Evolutionary conservation across 225 moss, liverwort and hornwort genomes (phyloP).

Genomic region (Bryoerythrophyllum caledonicum): DNA sequence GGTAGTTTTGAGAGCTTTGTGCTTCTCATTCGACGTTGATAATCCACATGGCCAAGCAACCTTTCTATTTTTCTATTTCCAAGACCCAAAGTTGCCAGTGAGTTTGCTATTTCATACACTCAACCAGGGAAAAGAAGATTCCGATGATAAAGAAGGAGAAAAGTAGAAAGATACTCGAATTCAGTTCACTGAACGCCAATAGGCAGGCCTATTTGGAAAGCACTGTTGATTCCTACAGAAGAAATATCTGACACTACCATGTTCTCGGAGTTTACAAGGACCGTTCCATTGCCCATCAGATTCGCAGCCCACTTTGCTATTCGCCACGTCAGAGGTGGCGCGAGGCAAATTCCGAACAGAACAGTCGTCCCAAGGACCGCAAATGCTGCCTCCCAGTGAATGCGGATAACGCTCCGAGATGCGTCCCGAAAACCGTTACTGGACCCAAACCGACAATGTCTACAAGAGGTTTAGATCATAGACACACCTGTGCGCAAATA

Average conservation of each 20-base stretch:
- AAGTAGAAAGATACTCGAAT: not conserved
- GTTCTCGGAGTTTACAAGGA: conserved; percentile 13
- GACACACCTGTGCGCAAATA: fast-evolving
- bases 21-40: not conserved
- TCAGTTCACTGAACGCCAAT: not conserved
- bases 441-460: not conserved
- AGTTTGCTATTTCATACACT: not conserved
- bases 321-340: not conserved
- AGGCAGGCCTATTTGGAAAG: not conserved
- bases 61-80: not conserved
- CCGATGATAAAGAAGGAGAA: not conserved
- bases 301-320: not conserved
- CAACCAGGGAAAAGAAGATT: conserved; percentile 1
- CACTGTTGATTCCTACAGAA: not conserved
- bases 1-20: not conserved
- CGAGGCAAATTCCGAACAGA: conserved; percentile 5
- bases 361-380: not conserved
- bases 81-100: not conserved
- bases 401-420: not conserved
- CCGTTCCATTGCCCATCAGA: not conserved
- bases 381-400: not conserved
- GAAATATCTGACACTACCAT: not conserved
- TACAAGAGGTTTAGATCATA: not conserved
- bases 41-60: not conserved
- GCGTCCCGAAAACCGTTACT: not conserved